Conservation (phyloP, 345 rosid genomes). For the Linum trigynum region DNA sequence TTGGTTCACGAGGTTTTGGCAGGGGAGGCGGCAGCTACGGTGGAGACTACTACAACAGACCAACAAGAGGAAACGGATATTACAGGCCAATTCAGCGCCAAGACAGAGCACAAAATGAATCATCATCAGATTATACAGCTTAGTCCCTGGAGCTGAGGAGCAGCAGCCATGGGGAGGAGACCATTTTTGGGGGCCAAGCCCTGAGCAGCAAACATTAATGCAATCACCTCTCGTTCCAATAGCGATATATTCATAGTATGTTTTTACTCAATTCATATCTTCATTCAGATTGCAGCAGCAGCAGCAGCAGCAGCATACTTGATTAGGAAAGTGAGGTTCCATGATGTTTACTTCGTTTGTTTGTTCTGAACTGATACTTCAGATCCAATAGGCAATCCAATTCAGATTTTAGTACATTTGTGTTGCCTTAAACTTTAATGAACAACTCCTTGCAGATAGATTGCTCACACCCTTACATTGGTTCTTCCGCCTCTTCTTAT, state of each 20-base stretch:
- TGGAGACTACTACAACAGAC: constrained; percentile 34
- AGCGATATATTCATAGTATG: not conserved
- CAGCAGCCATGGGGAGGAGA: too few relatives aligned
- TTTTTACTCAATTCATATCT: not conserved
- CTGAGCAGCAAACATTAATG: not conserved
- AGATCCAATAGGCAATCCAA: not conserved
- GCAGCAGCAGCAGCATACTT: too few relatives aligned
- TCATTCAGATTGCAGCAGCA: not conserved
- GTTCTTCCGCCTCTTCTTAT: too few relatives aligned
- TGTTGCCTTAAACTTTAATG: too few relatives aligned
- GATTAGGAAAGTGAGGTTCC: too few relatives aligned
- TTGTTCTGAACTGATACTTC: too few relatives aligned
- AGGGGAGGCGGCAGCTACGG: constrained; percentile 26
- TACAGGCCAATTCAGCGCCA: constrained; percentile 31
- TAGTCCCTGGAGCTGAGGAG: not conserved
- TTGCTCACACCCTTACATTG: too few relatives aligned
- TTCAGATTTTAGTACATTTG: not conserved
- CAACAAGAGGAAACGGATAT: constrained; percentile 42
- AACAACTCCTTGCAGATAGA: too few relatives aligned
- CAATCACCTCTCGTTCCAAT: not conserved
- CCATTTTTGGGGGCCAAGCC: not conserved
- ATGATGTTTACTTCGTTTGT: too few relatives aligned
- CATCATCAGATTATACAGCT: constrained; percentile 9
- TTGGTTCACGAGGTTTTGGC: constrained; percentile 32
- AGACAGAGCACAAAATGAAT: constrained; percentile 27